phyloP scores from a whole-genome alignment of 2,329 filamentous ascomycete genomes.

The Colletotrichum tanaceti region DNA sequence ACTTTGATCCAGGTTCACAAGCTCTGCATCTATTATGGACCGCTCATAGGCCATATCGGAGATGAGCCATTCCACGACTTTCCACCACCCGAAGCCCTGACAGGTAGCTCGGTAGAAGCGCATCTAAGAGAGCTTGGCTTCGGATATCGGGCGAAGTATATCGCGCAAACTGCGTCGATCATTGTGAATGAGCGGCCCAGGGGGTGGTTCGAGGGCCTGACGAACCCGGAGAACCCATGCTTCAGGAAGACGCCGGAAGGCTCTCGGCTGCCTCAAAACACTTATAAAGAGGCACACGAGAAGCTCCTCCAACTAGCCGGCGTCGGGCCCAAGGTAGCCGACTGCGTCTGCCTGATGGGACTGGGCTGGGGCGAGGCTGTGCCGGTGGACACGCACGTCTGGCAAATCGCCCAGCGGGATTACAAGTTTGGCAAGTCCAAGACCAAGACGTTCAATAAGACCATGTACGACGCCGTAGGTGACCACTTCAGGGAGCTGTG shows the following conservation, averaged over 20 bases:
- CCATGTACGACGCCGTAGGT: constrained; percentile 88
- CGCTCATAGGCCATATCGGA: constrained; percentile 76
- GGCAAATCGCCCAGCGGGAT: constrained; percentile 97
- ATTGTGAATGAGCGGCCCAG: constrained; percentile 74
- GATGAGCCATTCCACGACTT: constrained; percentile 87
- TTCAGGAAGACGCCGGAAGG: constrained; percentile 57
- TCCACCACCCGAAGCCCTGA: constrained; percentile 79
- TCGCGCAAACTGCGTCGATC: constrained; percentile 84
- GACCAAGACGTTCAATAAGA: constrained; percentile 86
- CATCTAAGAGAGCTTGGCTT: constrained; percentile 88
- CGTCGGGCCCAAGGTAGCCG: constrained; percentile 95
- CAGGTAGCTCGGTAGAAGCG: constrained; percentile 78
- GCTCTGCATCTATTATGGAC: constrained; percentile 86
- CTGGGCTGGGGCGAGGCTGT: constrained; percentile 95
- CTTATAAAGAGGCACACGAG: constrained; percentile 84
- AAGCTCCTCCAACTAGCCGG: constrained; percentile 83
- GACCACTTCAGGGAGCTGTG: constrained; percentile 90
- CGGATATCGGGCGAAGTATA: constrained; percentile 93
- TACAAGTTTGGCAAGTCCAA: constrained; percentile 91
- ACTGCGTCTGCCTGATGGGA: constrained; percentile 97
- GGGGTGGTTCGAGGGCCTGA: constrained; percentile 81
- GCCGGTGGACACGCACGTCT: constrained; percentile 97
- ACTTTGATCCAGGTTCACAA: constrained; percentile 74
- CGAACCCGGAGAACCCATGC: constrained; percentile 79
- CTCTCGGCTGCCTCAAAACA: constrained; percentile 64